Percentiles rank a stretch among this genome's conserved stretches.
These are phyloP conservation scores for Aspergillus ruber DNA, from an alignment of 2,329 filamentous ascomycete genomes.

Conservation along the genomic window DNA sequence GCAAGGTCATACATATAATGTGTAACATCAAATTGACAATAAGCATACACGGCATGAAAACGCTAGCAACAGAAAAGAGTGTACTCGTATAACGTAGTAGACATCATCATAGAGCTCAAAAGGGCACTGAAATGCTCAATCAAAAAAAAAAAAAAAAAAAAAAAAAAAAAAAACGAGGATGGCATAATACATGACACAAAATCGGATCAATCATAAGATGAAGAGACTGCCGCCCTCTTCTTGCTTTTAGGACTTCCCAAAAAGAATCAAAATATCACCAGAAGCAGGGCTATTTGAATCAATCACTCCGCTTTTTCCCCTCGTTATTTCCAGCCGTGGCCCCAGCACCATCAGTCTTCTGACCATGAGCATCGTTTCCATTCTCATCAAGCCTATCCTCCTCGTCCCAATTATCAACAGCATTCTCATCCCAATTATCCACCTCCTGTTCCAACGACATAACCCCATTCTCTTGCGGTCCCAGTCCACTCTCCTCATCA, in stretches of 20 bases:
- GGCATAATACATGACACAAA: not conserved
- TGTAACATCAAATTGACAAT: not conserved
- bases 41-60: not conserved
- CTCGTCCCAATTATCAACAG: conserved; percentile 59
- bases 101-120: not conserved
- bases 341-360: conserved; percentile 5
- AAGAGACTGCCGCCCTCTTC: not conserved
- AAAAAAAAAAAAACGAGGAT: not conserved
- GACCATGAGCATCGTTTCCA: conserved; percentile 2
- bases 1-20: not conserved
- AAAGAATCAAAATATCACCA: conserved; percentile 1
- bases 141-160: not conserved
- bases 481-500: conserved; percentile 22
- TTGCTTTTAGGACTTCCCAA: not conserved
- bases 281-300: conserved; percentile 6
- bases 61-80: not conserved
- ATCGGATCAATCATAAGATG: too few species aligned
- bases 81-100: not conserved
- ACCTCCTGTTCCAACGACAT: conserved; percentile 69
- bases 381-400: conserved; percentile 41
- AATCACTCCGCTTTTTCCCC: conserved; percentile 29
- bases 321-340: conserved; percentile 15
- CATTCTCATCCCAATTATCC: conserved; percentile 92
- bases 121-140: not conserved
- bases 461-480: conserved; percentile 61